phyloP scores from a whole-genome alignment of 2,329 filamentous ascomycete genomes.

The Apiospora saccharicola region DNA sequence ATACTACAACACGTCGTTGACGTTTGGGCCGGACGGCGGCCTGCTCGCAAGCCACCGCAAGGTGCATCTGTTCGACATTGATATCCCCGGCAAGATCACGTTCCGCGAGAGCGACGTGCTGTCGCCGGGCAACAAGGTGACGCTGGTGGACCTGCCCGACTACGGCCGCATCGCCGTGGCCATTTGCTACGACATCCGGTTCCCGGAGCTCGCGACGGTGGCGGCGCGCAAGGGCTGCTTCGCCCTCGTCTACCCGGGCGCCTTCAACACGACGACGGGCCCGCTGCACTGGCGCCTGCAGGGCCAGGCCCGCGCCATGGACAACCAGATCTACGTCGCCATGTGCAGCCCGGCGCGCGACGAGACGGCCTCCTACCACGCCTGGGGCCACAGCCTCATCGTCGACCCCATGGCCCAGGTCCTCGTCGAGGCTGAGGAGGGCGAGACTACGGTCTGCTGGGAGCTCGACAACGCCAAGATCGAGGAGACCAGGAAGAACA shows the following conservation, averaged over 20 bases:
- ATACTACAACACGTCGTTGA: constrained; percentile 90
- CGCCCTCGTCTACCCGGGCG: constrained; percentile 90
- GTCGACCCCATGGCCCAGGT: constrained; percentile 87
- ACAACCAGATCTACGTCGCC: constrained; percentile 94
- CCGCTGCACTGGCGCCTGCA: constrained; percentile 89
- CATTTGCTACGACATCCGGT: constrained; percentile 98
- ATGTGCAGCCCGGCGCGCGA: constrained; percentile 92
- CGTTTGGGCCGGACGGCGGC: constrained; percentile 80
- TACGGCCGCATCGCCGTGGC: constrained; percentile 88
- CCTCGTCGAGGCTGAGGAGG: constrained; percentile 79
- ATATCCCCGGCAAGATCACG: constrained; percentile 92
- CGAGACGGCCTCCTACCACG: constrained; percentile 78
- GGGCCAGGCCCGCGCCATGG: constrained; percentile 82
- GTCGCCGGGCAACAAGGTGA: constrained; percentile 83
- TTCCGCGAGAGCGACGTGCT: constrained; percentile 93
- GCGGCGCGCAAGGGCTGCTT: constrained; percentile 89
- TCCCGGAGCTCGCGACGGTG: constrained; percentile 91
- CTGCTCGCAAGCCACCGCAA: constrained; percentile 91
- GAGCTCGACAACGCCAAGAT: constrained; percentile 75
- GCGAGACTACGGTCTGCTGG: constrained; percentile 77
- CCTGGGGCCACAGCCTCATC: constrained; percentile 91
- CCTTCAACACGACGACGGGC: constrained; percentile 94
- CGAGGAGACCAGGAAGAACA: constrained; percentile 78
- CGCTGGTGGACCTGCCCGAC: constrained; percentile 83
- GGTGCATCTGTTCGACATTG: constrained; percentile 96